Evolutionary conservation across 2,329 filamentous ascomycete species (phyloP).

Genomic region (Fusarium chuoi): DNA sequence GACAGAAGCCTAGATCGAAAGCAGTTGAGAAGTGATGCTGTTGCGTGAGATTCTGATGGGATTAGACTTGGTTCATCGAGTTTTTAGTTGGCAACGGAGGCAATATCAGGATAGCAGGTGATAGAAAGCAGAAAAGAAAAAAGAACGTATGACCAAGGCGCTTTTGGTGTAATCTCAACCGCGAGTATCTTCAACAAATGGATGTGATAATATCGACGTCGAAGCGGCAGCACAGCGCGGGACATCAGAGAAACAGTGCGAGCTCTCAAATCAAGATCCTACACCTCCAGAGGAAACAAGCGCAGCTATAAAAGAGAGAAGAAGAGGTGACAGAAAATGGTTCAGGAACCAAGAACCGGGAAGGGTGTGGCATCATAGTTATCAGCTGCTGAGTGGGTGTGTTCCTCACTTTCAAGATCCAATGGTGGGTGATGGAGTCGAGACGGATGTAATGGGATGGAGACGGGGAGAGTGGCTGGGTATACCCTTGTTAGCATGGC

Average conservation of each 20-base stretch:
- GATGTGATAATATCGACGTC: constrained; percentile 16
- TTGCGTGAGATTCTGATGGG: constrained; percentile 3
- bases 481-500: constrained; percentile 28
- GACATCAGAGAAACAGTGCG: constrained; percentile 29
- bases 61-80: constrained; percentile 12
- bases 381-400: constrained; percentile 16
- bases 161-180: constrained; percentile 18
- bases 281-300: constrained; percentile 13
- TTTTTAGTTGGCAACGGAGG: constrained; percentile 3
- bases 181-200: background rate
- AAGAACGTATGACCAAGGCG: constrained; percentile 20
- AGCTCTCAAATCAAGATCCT: constrained; percentile 12
- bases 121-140: constrained; percentile 21
- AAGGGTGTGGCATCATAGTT: constrained; percentile 33
- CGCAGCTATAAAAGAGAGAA: constrained; percentile 10
- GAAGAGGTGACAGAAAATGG: constrained; percentile 8
- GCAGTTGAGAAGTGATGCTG: background rate
- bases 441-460: constrained; percentile 16
- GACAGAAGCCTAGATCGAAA: constrained; percentile 1
- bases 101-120: constrained; percentile 28
- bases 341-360: constrained; percentile 8
- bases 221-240: constrained; percentile 31
- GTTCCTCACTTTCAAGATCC: constrained; percentile 38
- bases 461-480: constrained; percentile 39
- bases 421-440: constrained; percentile 31